phyloP scores from a whole-genome alignment of 2,329 filamentous ascomycete species.

The Cercospora beticola region DNA sequence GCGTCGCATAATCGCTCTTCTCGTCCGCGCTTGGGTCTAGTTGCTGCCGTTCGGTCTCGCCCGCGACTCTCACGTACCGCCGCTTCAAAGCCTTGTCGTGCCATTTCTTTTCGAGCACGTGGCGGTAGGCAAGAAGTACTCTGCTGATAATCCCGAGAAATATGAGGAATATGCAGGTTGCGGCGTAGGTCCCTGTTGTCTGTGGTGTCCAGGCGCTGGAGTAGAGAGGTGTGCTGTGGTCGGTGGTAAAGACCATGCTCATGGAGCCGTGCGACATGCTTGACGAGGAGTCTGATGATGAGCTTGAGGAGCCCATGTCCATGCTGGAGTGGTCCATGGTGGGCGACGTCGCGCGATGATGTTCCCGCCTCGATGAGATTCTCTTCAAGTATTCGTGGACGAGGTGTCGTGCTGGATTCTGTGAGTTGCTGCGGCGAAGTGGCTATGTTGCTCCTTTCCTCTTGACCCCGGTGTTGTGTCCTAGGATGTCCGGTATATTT shows the following conservation, averaged over 20 bases:
- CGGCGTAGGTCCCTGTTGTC: conserved; percentile 72
- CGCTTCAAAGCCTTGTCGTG: conserved; percentile 69
- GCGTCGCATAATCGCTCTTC: conserved; percentile 64
- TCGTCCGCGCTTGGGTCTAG: conserved; percentile 29
- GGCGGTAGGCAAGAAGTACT: conserved; percentile 68
- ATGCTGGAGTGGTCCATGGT: conserved; percentile 12
- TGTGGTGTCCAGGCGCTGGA: conserved; percentile 71
- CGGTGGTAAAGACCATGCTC: conserved; percentile 65
- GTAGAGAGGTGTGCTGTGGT: conserved; percentile 63
- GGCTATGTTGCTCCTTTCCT: background rate
- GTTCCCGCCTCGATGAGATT: background rate
- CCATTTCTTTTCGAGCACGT: conserved; percentile 64
- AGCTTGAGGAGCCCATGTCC: conserved; percentile 7
- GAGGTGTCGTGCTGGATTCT: background rate
- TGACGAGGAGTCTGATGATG: background rate
- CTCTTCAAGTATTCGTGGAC: background rate
- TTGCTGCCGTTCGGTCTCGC: conserved; percentile 51
- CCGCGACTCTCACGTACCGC: conserved; percentile 73
- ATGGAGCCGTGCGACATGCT: conserved; percentile 37
- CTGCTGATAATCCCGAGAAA: conserved; percentile 70
- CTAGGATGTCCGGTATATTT: background rate
- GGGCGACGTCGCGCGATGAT: background rate
- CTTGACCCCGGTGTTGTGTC: background rate
- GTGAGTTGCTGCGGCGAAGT: background rate
- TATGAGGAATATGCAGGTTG: conserved; percentile 88